These are phyloP conservation scores for Pythium brassicae DNA, from an alignment of 352 stramenopile species.

Conservation along the genomic window DNA sequence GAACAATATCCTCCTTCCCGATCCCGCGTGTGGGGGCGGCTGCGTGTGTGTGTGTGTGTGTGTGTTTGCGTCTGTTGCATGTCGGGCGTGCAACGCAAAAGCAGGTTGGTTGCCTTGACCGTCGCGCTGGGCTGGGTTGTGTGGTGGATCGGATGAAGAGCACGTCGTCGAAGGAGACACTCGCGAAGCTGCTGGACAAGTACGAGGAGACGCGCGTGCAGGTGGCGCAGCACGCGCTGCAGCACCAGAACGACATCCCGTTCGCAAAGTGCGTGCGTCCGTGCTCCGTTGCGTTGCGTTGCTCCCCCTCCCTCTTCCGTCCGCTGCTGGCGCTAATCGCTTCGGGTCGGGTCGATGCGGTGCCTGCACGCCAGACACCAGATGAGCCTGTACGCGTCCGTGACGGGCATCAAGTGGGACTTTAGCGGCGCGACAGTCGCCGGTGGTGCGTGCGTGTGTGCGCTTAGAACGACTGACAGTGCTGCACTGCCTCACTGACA, in stretches of 20 bases:
- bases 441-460: constrained; percentile 22
- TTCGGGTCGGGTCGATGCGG: too few relatives aligned
- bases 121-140: not conserved
- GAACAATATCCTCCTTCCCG: constrained; percentile 53
- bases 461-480: too few relatives aligned
- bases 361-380: too few relatives aligned
- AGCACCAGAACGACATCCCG: constrained; percentile 67
- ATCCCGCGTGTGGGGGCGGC: not conserved
- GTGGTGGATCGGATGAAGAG: not conserved
- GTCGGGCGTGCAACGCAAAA: too few relatives aligned
- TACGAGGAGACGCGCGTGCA: constrained; percentile 63
- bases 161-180: constrained; percentile 54
- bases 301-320: too few relatives aligned
- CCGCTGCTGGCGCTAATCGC: not conserved
- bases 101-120: constrained; percentile 2
- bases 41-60: constrained; percentile 5
- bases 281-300: too few relatives aligned
- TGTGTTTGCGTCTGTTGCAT: too few relatives aligned
- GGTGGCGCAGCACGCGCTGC: constrained; percentile 48
- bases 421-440: constrained; percentile 46
- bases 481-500: too few relatives aligned
- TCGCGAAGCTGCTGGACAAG: constrained; percentile 56
- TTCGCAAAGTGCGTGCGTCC: constrained; percentile 51
- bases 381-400: constrained; percentile 70
- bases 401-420: constrained; percentile 81